phyloP scores from a whole-genome alignment of 345 rosid species.

The Pseudoturritis turrita region DNA sequence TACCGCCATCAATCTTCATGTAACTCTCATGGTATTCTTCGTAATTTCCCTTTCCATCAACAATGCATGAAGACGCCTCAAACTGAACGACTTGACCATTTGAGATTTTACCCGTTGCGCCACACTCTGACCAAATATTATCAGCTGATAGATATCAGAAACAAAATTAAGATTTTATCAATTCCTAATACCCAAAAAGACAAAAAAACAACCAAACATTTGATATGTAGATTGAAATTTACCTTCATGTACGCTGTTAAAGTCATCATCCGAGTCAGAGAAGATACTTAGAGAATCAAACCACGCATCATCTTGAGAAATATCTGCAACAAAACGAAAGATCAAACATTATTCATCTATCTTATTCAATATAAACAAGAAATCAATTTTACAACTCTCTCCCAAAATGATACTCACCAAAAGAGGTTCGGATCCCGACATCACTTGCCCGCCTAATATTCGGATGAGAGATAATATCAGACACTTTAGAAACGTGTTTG shows the following conservation, averaged over 20 bases:
- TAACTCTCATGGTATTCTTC: slow-evolving; percentile 67
- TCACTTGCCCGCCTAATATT: slow-evolving; percentile 37
- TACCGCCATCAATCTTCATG: slow-evolving; percentile 48
- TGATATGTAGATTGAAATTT: slow-evolving; percentile 4
- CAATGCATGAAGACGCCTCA: slow-evolving; percentile 55
- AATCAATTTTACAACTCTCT: neutral
- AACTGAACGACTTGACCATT: slow-evolving; percentile 66
- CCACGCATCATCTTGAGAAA: slow-evolving; percentile 69
- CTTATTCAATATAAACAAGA: neutral
- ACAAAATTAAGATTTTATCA: neutral
- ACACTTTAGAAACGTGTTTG: slow-evolving; percentile 36
- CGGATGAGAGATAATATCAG: slow-evolving; percentile 30
- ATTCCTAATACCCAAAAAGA: neutral
- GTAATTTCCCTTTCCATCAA: slow-evolving; percentile 49
- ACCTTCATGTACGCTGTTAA: slow-evolving; percentile 72
- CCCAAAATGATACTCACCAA: slow-evolving; percentile 36
- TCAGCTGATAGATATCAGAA: slow-evolving; percentile 19
- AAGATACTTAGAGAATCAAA: slow-evolving; percentile 71
- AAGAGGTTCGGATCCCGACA: slow-evolving; percentile 35
- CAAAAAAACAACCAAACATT: neutral
- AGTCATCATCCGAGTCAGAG: slow-evolving; percentile 90
- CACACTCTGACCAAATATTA: slow-evolving; percentile 42
- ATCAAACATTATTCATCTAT: neutral
- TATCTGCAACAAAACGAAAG: slow-evolving; percentile 32
- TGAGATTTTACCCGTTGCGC: too few relatives aligned